A percentile compares a stretch with the other conserved stretches of the same genome.
Evolutionary conservation across 2,329 filamentous ascomycete species (phyloP).

Genomic region (Cladosporium sp.): DNA sequence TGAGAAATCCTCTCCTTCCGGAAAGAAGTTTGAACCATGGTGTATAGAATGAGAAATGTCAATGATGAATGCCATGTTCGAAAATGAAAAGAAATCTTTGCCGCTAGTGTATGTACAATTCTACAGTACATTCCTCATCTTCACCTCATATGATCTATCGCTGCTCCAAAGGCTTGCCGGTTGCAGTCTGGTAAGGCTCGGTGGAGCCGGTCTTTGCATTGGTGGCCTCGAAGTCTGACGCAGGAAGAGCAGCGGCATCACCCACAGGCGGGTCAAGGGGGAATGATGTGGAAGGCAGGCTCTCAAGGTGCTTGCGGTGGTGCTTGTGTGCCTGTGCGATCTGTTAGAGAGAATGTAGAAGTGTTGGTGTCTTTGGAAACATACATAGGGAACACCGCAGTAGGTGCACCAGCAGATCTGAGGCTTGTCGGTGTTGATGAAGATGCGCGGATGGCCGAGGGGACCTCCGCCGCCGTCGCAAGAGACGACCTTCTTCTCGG

Average conservation of each 20-base stretch:
- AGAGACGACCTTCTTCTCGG: conserved; percentile 71
- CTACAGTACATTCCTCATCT: conserved; percentile 4
- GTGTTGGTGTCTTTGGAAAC: conserved; percentile 35
- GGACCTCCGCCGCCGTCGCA: conserved; percentile 93
- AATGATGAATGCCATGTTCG: neutral
- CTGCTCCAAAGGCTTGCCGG: conserved; percentile 56
- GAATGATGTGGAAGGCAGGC: conserved; percentile 66
- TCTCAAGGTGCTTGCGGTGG: conserved; percentile 78
- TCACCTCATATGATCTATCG: conserved; percentile 40
- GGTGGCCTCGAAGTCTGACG: conserved; percentile 33
- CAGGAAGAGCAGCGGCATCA: conserved; percentile 55
- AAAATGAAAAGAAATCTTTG: neutral
- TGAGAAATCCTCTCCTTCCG: too few relatives aligned
- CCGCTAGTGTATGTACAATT: conserved; percentile 18
- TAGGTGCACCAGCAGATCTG: conserved; percentile 89
- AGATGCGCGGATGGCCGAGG: conserved; percentile 85
- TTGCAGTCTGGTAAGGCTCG: conserved; percentile 48
- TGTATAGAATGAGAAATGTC: neutral
- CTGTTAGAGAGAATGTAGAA: neutral
- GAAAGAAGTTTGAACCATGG: too few relatives aligned
- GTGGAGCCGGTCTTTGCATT: conserved; percentile 29
- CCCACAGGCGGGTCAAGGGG: conserved; percentile 63
- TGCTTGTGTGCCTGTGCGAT: conserved; percentile 75
- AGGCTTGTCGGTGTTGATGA: conserved; percentile 97
- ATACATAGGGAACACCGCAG: conserved; percentile 88